A percentile compares a stretch with the other conserved stretches of the same genome.
These are phyloP conservation scores for Umbilicus rupestris DNA, from an alignment of 164 flowering plant genomes.

Conservation along the genomic window DNA sequence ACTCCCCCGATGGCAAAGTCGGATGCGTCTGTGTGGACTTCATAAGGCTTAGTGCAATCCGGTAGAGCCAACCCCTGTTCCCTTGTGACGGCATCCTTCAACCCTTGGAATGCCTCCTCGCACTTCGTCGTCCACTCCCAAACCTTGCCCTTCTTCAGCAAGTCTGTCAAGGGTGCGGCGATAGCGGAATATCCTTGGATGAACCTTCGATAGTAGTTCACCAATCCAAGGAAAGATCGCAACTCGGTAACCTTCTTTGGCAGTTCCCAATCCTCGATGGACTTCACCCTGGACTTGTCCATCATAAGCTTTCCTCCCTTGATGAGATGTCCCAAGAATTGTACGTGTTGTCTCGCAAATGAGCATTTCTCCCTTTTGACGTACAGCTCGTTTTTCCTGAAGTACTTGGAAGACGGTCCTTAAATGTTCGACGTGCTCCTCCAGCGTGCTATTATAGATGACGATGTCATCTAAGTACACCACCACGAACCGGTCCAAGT, in stretches of 20 bases:
- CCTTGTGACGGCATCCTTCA: not conserved
- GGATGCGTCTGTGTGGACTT: not conserved
- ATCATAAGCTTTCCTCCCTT: not conserved
- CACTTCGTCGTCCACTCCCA: too few species aligned
- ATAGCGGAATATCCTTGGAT: too few species aligned
- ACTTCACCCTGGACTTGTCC: not conserved
- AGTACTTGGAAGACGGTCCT: not conserved
- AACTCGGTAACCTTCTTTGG: too few species aligned
- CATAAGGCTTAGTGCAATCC: not conserved
- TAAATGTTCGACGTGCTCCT: not conserved
- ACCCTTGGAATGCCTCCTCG: too few species aligned
- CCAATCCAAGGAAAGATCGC: too few species aligned
- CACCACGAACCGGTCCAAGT: not conserved
- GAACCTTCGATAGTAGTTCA: too few species aligned
- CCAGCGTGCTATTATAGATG: not conserved
- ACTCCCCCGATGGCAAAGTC: slow-evolving; percentile 1
- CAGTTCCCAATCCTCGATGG: too few species aligned
- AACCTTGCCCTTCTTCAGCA: too few species aligned
- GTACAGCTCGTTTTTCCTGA: not conserved
- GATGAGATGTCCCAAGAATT: not conserved
- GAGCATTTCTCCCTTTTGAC: not conserved
- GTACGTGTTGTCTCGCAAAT: not conserved
- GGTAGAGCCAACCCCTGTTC: not conserved
- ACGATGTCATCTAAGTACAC: slow-evolving; percentile 1
- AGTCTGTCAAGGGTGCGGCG: too few species aligned